Percentiles rank a stretch among this genome's conserved stretches.
phyloP scores from a whole-genome alignment of 495 filamentous ascomycete species.

The Aspergillus conjunctus region DNA sequence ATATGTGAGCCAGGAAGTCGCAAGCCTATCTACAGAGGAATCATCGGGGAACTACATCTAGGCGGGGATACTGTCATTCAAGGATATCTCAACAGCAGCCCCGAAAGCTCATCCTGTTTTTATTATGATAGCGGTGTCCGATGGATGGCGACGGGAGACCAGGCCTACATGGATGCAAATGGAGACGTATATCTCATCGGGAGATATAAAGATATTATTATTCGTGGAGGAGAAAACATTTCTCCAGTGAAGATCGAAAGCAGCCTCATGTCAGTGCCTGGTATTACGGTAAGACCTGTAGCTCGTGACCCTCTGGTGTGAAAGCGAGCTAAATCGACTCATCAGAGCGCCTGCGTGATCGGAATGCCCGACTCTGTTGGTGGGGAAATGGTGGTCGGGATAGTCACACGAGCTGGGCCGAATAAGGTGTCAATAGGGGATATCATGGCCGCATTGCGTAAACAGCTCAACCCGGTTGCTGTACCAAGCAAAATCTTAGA shows the following conservation, averaged over 20 bases:
- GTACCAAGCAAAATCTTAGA: slow-evolving; percentile 34
- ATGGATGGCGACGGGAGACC: slow-evolving; percentile 28
- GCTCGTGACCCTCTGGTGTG: neutral
- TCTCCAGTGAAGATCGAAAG: slow-evolving; percentile 26
- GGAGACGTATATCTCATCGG: slow-evolving; percentile 58
- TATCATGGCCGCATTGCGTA: slow-evolving; percentile 25
- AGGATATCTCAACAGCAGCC: slow-evolving; percentile 33
- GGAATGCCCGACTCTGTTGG: slow-evolving; percentile 20
- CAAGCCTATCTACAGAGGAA: slow-evolving; percentile 26
- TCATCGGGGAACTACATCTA: slow-evolving; percentile 45
- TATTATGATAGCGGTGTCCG: slow-evolving; percentile 35
- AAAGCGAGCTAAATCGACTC: neutral
- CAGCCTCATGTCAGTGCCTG: slow-evolving; percentile 5
- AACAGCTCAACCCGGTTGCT: slow-evolving; percentile 34
- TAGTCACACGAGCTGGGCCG: slow-evolving; percentile 23
- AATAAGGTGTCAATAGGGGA: slow-evolving; percentile 13
- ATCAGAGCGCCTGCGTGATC: slow-evolving; percentile 11
- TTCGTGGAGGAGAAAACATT: slow-evolving; percentile 47
- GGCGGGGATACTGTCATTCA: slow-evolving; percentile 34
- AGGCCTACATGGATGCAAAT: slow-evolving; percentile 24
- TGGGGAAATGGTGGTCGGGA: slow-evolving; percentile 18
- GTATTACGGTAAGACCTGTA: slow-evolving; percentile 13
- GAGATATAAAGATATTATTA: slow-evolving; percentile 77
- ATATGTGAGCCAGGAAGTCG: slow-evolving; percentile 36
- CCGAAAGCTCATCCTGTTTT: slow-evolving; percentile 15